Evolutionary conservation across 192 early-diverging fungal species (phyloP), one percentile per base, ranked within the genome.

Genomic region (Gigaspora rosea): DNA sequence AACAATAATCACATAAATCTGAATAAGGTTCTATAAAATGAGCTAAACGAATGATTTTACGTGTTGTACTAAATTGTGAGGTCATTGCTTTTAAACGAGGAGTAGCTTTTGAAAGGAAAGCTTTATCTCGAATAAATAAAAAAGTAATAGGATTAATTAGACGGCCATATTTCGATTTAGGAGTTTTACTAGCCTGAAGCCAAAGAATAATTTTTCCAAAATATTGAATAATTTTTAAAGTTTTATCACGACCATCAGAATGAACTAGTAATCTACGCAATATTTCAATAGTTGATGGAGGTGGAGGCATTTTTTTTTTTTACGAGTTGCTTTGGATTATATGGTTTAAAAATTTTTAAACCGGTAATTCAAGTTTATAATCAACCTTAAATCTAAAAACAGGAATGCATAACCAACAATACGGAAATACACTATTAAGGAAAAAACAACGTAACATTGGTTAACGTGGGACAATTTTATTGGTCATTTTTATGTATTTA

Each of bases 181-280:
- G 6, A 22, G 78, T 78, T 58, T 81, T 56, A 7, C 70, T 71
- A 13, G 81, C 62, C 57, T 80, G 77, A 48, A 79, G 46, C 83
- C 81, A 90, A 35, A 95, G 81, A 27, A 92, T 80, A n/a, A 93
- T 77, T 72, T 95, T 95, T 75, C 88, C 78, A 56, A 85, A 80
- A 78, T 95, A 95, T 77, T 95, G 94, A 41, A 92, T 74, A 36
- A 91, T 77, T 72, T 95, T 95, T 69, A 95, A 83, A 16, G 88
- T 83, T 79, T 96, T 96, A 84, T 96, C 95, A 16, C 95, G 87
- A 46, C 95, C 95, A 73, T 96, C 95, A 64, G 91, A 87, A 20
- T 91, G 78, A 27, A 87, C 83, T 33, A 76, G 15, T 67, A 76
- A 41, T 58, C 50, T 54, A 22, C 75, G 75, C 22, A 76, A 54